These are phyloP conservation scores for Fusarium drepaniforme DNA, from an alignment of 2,329 filamentous ascomycete species.

Conservation along the genomic window DNA sequence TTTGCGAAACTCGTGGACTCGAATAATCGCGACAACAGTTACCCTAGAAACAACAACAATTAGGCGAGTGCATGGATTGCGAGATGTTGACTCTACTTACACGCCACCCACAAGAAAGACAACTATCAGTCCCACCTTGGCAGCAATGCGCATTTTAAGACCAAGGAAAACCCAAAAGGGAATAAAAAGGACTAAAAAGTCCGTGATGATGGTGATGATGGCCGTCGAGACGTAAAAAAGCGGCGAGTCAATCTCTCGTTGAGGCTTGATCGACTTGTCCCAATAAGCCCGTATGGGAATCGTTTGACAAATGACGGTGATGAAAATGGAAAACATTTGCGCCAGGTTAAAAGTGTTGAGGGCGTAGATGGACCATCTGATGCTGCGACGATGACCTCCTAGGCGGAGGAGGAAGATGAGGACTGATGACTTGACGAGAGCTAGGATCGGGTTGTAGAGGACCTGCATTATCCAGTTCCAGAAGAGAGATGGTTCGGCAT, in stretches of 20 bases:
- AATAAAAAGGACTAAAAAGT: constrained; percentile 53
- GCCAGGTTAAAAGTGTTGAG: constrained; percentile 49
- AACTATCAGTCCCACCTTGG: constrained; percentile 54
- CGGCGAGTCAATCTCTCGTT: constrained; percentile 45
- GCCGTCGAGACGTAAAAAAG: constrained; percentile 51
- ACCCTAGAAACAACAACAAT: constrained; percentile 36
- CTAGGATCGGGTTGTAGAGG: constrained; percentile 60
- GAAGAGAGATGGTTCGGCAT: constrained; percentile 31
- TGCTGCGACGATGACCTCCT: constrained; percentile 45
- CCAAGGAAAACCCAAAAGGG: constrained; percentile 56
- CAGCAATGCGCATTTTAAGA: constrained; percentile 52
- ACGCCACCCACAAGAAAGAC: constrained; percentile 55
- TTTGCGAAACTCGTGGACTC: constrained; percentile 44
- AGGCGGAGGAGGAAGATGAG: constrained; percentile 59
- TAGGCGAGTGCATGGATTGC: background rate
- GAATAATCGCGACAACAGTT: constrained; percentile 48
- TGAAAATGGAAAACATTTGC: constrained; percentile 50
- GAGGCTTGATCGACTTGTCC: constrained; percentile 35
- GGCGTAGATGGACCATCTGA: constrained; percentile 44
- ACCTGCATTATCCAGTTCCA: constrained; percentile 43
- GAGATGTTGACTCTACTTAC: constrained; percentile 42
- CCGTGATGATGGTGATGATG: constrained; percentile 55
- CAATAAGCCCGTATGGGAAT: constrained; percentile 51
- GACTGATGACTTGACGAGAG: constrained; percentile 59
- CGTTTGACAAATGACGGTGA: constrained; percentile 56